Evolutionary conservation across 2,329 filamentous ascomycete genomes (phyloP), one percentile per base, ranked within the genome.

Genomic region (Nigrospora osmanthi): DNA sequence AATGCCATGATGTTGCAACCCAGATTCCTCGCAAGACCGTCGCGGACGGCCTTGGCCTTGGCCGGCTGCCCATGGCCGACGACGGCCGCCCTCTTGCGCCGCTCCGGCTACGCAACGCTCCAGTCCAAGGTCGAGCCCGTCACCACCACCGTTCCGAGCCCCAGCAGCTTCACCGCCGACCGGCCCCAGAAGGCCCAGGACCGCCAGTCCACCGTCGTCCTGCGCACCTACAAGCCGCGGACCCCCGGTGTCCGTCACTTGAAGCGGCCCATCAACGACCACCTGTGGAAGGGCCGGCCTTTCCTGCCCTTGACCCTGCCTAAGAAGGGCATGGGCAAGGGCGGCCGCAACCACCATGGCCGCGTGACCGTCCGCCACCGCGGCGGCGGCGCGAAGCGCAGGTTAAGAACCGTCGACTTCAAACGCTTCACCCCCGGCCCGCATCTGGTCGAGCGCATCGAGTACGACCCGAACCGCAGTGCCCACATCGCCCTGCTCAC

Each of bases 221-320:
- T 97, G 64, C 83, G 88, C 57, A 93, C 87, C 44, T 98, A 96
- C 67, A 97, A 87, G 65, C 93, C 93, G 33, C 83, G 89, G 57
- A 96, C 93, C 1, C 91, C 91, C 12, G 93, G 93, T 76, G 67
- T 95, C 47, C 83, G 93, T 58, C 93, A 98, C 78, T 73, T 98
- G 53, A 86, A 85, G 64, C 81, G 93, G 37, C 89, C 93, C 13
- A 84, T 96, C 67, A 97, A 97, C 67, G 89, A 96, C 59, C 93
- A 98, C 66, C 72, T 98, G 38, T 97, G 89, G 89, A 96, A 95
- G 68, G 93, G 93, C 47, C 77, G 89, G 46, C 88, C 93, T 1
- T 82, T 85, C 54, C 73, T 87, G 32, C 80, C 83, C 42, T 76
- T 98, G 64, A 98, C 94, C 11, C 87, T 89, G 58, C 81, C 89